phyloP scores from a whole-genome alignment of 2,329 filamentous ascomycete species.

The Arthrobotrys sphaeroides region DNA sequence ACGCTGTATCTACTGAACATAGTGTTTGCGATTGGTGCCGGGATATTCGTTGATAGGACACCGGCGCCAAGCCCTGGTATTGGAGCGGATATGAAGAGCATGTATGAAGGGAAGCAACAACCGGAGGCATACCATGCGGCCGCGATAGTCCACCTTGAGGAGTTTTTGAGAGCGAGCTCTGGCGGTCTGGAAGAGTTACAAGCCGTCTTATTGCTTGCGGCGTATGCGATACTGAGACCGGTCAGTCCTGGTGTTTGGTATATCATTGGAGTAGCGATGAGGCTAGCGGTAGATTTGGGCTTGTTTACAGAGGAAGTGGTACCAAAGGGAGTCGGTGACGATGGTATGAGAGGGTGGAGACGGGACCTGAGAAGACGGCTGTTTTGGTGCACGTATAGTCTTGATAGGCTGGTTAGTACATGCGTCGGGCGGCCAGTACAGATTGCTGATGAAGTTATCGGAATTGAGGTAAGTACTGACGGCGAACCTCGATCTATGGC shows the following conservation, averaged over 20 bases:
- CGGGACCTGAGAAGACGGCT: conserved; percentile 85
- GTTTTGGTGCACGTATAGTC: conserved; percentile 97
- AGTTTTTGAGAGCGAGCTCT: conserved; percentile 81
- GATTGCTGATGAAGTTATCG: conserved; percentile 95
- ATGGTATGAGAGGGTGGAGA: conserved; percentile 79
- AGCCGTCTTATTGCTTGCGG: conserved; percentile 87
- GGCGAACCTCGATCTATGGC: neutral
- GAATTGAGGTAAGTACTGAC: conserved; percentile 74
- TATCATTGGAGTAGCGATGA: conserved; percentile 91
- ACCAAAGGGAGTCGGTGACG: conserved; percentile 64
- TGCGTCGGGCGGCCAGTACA: conserved; percentile 94
- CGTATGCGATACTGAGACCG: conserved; percentile 88
- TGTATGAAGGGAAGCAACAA: conserved; percentile 65
- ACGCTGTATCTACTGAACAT: conserved; percentile 90
- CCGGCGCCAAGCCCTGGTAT: conserved; percentile 56
- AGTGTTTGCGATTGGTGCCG: conserved; percentile 93
- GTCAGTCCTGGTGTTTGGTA: conserved; percentile 97
- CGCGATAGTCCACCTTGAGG: conserved; percentile 88
- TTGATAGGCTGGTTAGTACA: conserved; percentile 92
- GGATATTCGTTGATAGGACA: conserved; percentile 78
- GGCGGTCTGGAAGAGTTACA: conserved; percentile 92
- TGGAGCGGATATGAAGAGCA: conserved; percentile 23
- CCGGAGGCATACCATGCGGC: conserved; percentile 97
- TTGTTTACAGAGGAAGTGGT: conserved; percentile 85
- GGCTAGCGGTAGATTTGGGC: conserved; percentile 88